These are phyloP conservation scores for Angomonas deanei DNA, from an alignment of 208 protist genomes.

Conservation along the genomic window DNA sequence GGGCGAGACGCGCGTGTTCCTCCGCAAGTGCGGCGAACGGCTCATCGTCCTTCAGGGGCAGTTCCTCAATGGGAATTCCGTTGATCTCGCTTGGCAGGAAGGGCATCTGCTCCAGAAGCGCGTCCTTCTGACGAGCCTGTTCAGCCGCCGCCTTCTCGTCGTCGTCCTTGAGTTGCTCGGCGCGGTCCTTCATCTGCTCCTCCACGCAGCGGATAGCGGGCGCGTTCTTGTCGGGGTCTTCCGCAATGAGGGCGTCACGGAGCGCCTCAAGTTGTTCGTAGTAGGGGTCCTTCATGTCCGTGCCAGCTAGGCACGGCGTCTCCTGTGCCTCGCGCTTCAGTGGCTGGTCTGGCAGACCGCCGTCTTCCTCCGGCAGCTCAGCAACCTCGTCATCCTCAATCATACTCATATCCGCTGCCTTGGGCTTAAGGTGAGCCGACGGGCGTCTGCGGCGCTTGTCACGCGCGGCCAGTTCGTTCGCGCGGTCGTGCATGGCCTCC, in stretches of 20 bases:
- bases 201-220: conserved; percentile 31
- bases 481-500: conserved; percentile 21
- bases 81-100: conserved; percentile 11
- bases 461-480: conserved; percentile 18
- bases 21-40: conserved; percentile 10
- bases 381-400: no score
- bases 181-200: conserved; percentile 34
- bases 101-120: conserved; percentile 14
- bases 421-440: no score
- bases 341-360: conserved; percentile 19
- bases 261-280: conserved; percentile 40
- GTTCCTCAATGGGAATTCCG: conserved; percentile 5
- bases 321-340: conserved; percentile 10
- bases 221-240: conserved; percentile 24
- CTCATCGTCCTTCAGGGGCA: conserved; percentile 13
- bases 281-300: conserved; percentile 40
- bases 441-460: no score
- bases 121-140: conserved; percentile 11
- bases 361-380: no score
- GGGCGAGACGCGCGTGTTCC: conserved; percentile 10
- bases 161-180: conserved; percentile 22
- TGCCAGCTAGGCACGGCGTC: conserved; percentile 10
- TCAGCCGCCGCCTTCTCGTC: conserved; percentile 8
- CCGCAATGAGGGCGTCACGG: conserved; percentile 21
- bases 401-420: no score